Evolutionary conservation across 225 moss, liverwort and hornwort species (phyloP), one percentile per base, ranked within the genome.

Genomic region (Straminergon stramineum): DNA sequence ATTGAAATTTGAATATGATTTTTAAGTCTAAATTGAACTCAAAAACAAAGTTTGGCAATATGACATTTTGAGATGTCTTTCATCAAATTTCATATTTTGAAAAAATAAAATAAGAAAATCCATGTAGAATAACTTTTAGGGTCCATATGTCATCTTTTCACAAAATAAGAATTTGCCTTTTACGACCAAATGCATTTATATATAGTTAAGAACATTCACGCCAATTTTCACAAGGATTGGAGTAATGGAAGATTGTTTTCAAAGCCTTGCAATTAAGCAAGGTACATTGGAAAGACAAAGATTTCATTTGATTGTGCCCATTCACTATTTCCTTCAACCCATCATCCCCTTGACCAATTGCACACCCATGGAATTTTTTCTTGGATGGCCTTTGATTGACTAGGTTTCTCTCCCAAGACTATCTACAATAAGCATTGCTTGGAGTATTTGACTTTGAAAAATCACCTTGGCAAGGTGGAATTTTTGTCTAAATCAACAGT

Each of bases 311-410:
- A 4, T 2, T 0, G 0, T 37, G 6, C 4, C 12, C 37, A 37
- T 21, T 69, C 3, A 41, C 22, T 70, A 26, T 15, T 39, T 39
- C 1, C 21, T 70, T 1, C 24, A 70, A 24, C 8, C 1, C 23
- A 70, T 39, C 0, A 39, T 0, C 0, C 12, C 70, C 39, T 70
- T 5, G 0, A 0, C 14, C 14, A 39, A 70, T 70, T 39, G 39
- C 24, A 39, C 23, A 69, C 23, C 13, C 4, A 14, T 23, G 1
- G 69, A 39, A 21, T 22, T 37, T 35, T 68, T 37, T 23, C 39
- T 70, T 8, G 14, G 3, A 70, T 39, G 70, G 4, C 7, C 4
- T 70, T 70, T 24, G 23, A 39, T 24, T 70, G 14, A 4, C 14
- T 69, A 7, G 13, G 20, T 23, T 70, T 13, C 2, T 24, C 8